phyloP scores from a whole-genome alignment of 2,329 filamentous ascomycete species.

The Aspergillus melleus region DNA sequence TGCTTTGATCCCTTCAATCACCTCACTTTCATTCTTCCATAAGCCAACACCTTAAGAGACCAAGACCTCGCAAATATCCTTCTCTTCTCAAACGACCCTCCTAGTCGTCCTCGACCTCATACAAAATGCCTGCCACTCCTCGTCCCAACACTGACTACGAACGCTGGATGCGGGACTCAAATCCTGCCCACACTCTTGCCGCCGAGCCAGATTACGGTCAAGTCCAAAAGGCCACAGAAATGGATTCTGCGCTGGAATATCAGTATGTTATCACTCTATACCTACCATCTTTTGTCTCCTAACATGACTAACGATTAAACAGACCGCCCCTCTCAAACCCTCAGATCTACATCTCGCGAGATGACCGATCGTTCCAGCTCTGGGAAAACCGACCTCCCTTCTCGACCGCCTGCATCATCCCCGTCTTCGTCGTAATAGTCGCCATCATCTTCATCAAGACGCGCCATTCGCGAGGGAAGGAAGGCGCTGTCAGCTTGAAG shows the following conservation, averaged over 20 bases:
- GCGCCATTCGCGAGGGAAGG: not conserved
- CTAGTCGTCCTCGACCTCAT: not conserved
- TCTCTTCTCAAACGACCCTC: not conserved
- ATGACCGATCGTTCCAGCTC: not conserved
- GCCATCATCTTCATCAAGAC: not conserved
- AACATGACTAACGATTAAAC: not conserved
- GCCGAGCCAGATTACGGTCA: not conserved
- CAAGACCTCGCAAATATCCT: not conserved
- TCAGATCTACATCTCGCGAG: not conserved
- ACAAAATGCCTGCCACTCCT: not conserved
- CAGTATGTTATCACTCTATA: not conserved
- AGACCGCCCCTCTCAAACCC: not conserved
- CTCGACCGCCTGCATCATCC: not conserved
- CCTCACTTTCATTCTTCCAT: not conserved
- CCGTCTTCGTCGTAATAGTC: not conserved
- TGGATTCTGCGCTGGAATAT: not conserved
- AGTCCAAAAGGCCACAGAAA: not conserved
- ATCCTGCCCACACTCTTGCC: not conserved
- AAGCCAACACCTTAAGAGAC: not conserved
- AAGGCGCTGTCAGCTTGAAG: not conserved
- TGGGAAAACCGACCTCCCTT: not conserved
- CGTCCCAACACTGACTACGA: conserved; percentile 6
- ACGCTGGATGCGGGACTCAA: conserved; percentile 2
- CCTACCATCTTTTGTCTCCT: not conserved
- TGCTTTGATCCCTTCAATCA: not conserved